Percentiles rank a stretch among this genome's conserved stretches.
phyloP scores from a whole-genome alignment of 1,284 basidiomycete genomes.

The Ustilago loliicola region DNA sequence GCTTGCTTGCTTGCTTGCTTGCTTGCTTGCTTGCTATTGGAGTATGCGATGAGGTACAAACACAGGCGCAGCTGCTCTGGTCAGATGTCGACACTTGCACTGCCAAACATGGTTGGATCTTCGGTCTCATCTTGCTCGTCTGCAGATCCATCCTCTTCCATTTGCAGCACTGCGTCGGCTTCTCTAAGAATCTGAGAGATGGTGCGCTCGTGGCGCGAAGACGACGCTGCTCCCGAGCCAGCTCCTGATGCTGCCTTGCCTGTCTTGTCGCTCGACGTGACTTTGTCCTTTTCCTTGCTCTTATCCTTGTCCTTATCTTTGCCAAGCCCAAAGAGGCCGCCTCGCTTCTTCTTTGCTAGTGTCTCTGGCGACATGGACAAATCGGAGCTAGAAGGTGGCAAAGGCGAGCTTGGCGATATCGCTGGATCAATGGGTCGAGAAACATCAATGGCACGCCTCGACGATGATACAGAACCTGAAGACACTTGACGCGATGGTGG shows the following conservation, averaged over 20 bases:
- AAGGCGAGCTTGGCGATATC: conserved; percentile 1
- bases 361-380: conserved; percentile 26
- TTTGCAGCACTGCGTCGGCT: conserved; percentile 49
- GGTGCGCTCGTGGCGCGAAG: conserved; percentile 45
- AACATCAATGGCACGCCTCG: conserved; percentile 45
- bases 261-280: conserved; percentile 2
- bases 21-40: neutral
- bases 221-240: neutral
- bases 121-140: conserved; percentile 31
- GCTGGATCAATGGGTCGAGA: conserved; percentile 38
- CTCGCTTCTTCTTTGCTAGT: conserved; percentile 37
- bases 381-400: conserved; percentile 6
- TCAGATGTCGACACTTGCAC: conserved; percentile 25
- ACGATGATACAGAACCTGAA: conserved; percentile 13
- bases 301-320: conserved; percentile 32
- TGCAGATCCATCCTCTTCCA: conserved; percentile 19
- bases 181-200: conserved; percentile 55
- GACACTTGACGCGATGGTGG: conserved; percentile 19
- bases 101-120: conserved; percentile 43
- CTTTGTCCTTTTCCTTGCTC: conserved; percentile 20
- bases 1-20: neutral
- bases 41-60: no score
- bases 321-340: conserved; percentile 33
- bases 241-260: neutral
- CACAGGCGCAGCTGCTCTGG: neutral